phyloP scores from a whole-genome alignment of 2,329 filamentous ascomycete genomes.

The Aciculosporium take region DNA sequence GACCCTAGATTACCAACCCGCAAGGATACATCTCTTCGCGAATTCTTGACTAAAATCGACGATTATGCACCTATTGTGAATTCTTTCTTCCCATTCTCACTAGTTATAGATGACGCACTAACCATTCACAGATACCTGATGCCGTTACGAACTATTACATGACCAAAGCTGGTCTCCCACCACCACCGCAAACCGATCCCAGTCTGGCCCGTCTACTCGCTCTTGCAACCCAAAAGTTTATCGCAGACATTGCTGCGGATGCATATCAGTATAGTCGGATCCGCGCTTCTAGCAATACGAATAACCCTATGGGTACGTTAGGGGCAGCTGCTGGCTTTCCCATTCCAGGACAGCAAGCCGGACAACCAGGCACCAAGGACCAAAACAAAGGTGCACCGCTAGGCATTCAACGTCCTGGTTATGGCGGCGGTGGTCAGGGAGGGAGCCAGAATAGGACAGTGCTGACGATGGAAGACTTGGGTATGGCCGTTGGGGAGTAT shows the following conservation, averaged over 20 bases:
- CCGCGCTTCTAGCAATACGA: constrained; percentile 71
- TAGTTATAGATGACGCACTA: not conserved
- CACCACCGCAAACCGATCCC: constrained; percentile 77
- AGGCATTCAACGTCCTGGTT: constrained; percentile 64
- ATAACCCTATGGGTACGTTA: constrained; percentile 81
- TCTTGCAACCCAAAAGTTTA: constrained; percentile 97
- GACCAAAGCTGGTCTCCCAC: constrained; percentile 85
- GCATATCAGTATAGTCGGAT: constrained; percentile 97
- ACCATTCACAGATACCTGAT: constrained; percentile 63
- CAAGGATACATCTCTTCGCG: constrained; percentile 83
- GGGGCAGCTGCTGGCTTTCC: constrained; percentile 60
- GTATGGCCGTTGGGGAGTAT: constrained; percentile 96
- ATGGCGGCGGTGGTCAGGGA: constrained; percentile 77
- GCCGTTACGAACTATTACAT: constrained; percentile 97
- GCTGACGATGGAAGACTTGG: constrained; percentile 94
- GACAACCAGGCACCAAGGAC: constrained; percentile 40
- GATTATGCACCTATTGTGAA: constrained; percentile 89
- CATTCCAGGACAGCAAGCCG: constrained; percentile 46
- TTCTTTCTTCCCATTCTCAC: not conserved
- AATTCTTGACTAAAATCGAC: constrained; percentile 93
- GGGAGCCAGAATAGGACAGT: constrained; percentile 85
- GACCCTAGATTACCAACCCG: constrained; percentile 59
- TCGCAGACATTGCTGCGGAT: constrained; percentile 92
- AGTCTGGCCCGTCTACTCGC: constrained; percentile 86
- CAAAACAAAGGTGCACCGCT: constrained; percentile 45